phyloP scores from a whole-genome alignment of 2,329 filamentous ascomycete species.

The Hymenoscyphus albidus region DNA sequence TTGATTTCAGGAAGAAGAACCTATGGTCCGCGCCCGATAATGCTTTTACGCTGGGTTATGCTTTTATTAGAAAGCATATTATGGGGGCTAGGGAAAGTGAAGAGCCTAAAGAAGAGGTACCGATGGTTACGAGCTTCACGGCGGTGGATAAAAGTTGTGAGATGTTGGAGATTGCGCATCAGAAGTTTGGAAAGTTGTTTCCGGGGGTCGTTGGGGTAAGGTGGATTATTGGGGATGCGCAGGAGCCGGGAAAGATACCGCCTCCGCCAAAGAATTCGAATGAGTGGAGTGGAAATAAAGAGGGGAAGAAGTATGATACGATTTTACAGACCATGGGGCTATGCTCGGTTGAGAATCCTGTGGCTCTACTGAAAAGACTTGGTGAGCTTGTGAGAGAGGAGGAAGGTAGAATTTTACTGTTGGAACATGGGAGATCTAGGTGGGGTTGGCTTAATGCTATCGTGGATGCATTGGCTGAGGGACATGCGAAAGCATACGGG shows the following conservation, averaged over 20 bases:
- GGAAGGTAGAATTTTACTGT: slow-evolving; percentile 55
- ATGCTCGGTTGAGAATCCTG: slow-evolving; percentile 58
- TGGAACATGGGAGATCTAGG: slow-evolving; percentile 59
- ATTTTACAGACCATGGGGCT: slow-evolving; percentile 62
- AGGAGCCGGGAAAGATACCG: slow-evolving; percentile 25
- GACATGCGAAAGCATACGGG: slow-evolving; percentile 57
- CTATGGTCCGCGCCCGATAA: neutral
- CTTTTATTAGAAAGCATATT: neutral
- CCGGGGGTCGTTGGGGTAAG: slow-evolving; percentile 42
- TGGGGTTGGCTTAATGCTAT: slow-evolving; percentile 52
- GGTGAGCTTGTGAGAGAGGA: slow-evolving; percentile 49
- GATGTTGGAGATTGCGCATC: slow-evolving; percentile 56
- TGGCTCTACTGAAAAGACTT: slow-evolving; percentile 50
- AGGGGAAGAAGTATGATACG: slow-evolving; percentile 50
- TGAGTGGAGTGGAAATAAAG: slow-evolving; percentile 25
- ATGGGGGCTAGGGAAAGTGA: slow-evolving; percentile 15
- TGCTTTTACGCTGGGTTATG: neutral
- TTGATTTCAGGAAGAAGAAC: slow-evolving; percentile 37
- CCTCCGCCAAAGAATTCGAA: slow-evolving; percentile 25
- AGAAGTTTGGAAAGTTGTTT: slow-evolving; percentile 45
- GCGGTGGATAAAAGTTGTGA: slow-evolving; percentile 58
- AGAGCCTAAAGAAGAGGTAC: slow-evolving; percentile 23
- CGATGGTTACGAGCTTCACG: slow-evolving; percentile 52
- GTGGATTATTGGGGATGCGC: slow-evolving; percentile 34
- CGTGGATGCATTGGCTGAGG: slow-evolving; percentile 51